Conservation (phyloP, 306 rosid genomes). For the Prunus padus region DNA sequence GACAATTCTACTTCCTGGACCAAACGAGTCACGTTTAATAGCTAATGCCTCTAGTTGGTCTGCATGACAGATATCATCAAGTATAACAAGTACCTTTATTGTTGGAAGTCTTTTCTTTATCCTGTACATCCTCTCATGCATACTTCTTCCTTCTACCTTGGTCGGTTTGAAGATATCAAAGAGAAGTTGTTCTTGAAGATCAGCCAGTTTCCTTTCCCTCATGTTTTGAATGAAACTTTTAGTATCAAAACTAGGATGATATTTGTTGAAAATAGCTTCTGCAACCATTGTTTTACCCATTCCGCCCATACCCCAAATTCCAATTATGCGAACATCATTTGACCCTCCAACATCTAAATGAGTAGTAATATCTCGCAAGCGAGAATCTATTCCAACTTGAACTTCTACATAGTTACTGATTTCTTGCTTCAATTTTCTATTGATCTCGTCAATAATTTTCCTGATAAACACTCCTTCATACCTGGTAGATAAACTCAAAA, state of each 20-base stretch:
- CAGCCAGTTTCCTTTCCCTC: background rate
- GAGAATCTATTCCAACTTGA: background rate
- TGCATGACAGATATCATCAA: slow-evolving; percentile 7
- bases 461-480: background rate
- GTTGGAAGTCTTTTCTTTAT: background rate
- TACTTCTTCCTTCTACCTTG: background rate
- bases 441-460: background rate
- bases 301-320: background rate
- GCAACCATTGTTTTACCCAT: slow-evolving; percentile 24
- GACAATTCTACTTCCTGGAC: slow-evolving; percentile 25
- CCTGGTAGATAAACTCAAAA: background rate
- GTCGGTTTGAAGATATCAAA: background rate
- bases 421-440: background rate
- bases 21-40: slow-evolving; percentile 2
- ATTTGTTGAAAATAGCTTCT: slow-evolving; percentile 19
- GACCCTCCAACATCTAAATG: background rate
- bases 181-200: slow-evolving; percentile 22
- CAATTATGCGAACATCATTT: background rate
- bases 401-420: too few relatives aligned
- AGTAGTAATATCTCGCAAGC: background rate
- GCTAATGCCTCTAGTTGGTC: slow-evolving; percentile 14
- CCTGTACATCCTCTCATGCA: background rate
- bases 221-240: slow-evolving; percentile 11
- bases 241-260: background rate
- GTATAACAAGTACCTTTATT: slow-evolving; percentile 14